phyloP scores from a whole-genome alignment of 2,329 filamentous ascomycete species.

The Leptographium procerum region DNA sequence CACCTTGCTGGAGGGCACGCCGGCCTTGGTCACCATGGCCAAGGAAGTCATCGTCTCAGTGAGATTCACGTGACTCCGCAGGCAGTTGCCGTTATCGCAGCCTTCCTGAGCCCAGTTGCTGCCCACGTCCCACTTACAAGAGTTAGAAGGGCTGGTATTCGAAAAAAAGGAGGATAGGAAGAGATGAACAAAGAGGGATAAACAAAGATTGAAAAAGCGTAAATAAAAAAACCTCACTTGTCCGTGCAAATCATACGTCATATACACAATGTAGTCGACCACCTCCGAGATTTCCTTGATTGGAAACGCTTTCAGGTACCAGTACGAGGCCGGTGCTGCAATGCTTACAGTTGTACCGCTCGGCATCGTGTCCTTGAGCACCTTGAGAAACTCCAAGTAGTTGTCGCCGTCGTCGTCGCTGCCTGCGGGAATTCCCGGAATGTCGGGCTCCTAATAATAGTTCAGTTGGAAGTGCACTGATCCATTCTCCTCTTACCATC shows the following conservation, averaged over 20 bases:
- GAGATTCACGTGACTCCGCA: conserved; percentile 24
- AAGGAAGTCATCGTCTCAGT: conserved; percentile 23
- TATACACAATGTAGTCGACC: conserved; percentile 23
- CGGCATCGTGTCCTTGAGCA: conserved; percentile 12
- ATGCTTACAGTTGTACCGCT: conserved; percentile 16
- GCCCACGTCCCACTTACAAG: conserved; percentile 25
- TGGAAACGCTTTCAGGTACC: conserved; percentile 21
- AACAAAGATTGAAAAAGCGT: not conserved
- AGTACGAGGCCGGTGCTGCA: conserved; percentile 19
- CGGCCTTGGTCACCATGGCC: conserved; percentile 26
- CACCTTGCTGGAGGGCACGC: conserved; percentile 18
- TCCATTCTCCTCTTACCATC: too few relatives aligned
- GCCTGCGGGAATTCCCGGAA: conserved; percentile 21
- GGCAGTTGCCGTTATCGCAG: conserved; percentile 20
- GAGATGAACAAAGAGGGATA: too few relatives aligned
- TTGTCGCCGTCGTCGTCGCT: conserved; percentile 18
- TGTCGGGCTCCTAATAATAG: conserved; percentile 7
- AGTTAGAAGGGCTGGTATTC: too few relatives aligned
- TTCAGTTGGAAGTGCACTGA: too few relatives aligned
- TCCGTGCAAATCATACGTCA: conserved; percentile 26
- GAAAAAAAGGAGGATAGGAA: too few relatives aligned
- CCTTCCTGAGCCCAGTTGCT: conserved; percentile 11
- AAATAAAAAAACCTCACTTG: not conserved
- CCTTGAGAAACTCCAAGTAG: conserved; percentile 22
- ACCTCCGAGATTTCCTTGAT: conserved; percentile 17